Percentiles rank a stretch among this genome's conserved stretches.
phyloP scores from a whole-genome alignment of 106 monocot species.

The Apostasia ramifera region DNA sequence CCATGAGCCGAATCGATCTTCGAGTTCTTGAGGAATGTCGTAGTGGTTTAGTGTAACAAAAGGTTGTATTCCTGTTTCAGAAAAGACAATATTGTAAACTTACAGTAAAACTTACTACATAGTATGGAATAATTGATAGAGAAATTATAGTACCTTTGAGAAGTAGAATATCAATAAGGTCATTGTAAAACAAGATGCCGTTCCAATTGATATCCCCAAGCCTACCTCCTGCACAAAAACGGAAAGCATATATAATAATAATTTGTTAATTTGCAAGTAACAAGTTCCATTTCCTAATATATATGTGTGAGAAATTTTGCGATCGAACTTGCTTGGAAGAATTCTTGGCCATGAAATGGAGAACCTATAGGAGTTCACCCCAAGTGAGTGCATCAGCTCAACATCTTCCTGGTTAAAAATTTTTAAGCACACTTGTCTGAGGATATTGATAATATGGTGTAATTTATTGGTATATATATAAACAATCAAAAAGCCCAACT shows the following conservation, averaged over 20 bases:
- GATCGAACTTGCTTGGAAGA: slow-evolving; percentile 36
- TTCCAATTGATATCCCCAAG: slow-evolving; percentile 31
- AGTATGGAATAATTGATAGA: not conserved
- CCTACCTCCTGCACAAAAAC: slow-evolving; percentile 29
- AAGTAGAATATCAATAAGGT: slow-evolving; percentile 31
- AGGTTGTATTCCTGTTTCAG: slow-evolving; percentile 40
- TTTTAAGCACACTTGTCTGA: not conserved
- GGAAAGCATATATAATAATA: not conserved
- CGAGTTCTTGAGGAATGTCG: slow-evolving; percentile 52
- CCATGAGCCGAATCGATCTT: slow-evolving; percentile 47
- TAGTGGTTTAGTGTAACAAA: slow-evolving; percentile 47
- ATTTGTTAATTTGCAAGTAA: not conserved
- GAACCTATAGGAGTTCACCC: slow-evolving; percentile 38
- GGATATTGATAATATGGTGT: not conserved
- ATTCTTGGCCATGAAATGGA: slow-evolving; percentile 59
- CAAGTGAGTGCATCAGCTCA: slow-evolving; percentile 38
- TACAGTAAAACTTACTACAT: not conserved
- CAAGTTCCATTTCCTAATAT: not conserved
- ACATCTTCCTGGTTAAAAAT: slow-evolving; percentile 28
- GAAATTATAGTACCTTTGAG: slow-evolving; percentile 27
- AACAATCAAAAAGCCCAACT: not conserved
- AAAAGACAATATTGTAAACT: not conserved
- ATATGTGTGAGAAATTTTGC: not conserved
- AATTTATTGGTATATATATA: too few species aligned
- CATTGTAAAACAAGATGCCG: slow-evolving; percentile 47